A percentile compares a stretch with the other conserved stretches of the same genome.
phyloP scores from a whole-genome alignment of 2,329 filamentous ascomycete species.

The Cladophialophora psammophila region DNA sequence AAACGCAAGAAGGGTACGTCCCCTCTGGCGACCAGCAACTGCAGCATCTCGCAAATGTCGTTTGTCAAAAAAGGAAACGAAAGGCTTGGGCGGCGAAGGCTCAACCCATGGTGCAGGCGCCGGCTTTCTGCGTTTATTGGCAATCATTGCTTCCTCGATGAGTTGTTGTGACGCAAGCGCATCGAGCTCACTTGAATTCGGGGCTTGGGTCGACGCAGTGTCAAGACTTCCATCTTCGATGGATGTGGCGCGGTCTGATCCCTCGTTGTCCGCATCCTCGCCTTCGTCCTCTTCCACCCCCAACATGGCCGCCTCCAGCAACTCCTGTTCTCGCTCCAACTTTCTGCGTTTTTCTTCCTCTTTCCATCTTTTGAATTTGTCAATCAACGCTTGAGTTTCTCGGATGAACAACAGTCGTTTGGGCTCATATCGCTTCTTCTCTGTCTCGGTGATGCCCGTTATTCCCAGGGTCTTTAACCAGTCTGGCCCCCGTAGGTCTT shows the following conservation, averaged over 20 bases:
- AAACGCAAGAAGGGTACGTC: constrained; percentile 78
- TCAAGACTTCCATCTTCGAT: constrained; percentile 28
- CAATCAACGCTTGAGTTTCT: constrained; percentile 80
- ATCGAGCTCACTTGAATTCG: constrained; percentile 74
- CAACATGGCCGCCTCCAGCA: constrained; percentile 54
- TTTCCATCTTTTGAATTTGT: constrained; percentile 88
- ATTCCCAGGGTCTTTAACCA: constrained; percentile 94
- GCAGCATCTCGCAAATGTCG: constrained; percentile 80
- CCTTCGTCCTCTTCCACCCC: constrained; percentile 35
- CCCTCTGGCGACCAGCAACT: constrained; percentile 73
- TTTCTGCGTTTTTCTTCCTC: constrained; percentile 87
- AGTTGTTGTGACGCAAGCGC: constrained; percentile 76
- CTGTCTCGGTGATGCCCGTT: constrained; percentile 80
- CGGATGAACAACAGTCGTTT: constrained; percentile 84
- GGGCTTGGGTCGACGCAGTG: constrained; percentile 55
- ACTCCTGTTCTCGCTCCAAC: constrained; percentile 73
- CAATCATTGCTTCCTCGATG: constrained; percentile 71
- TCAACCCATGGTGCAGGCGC: constrained; percentile 13
- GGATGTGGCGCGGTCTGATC: constrained; percentile 7
- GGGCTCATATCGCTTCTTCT: constrained; percentile 84
- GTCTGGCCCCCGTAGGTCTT: constrained; percentile 86
- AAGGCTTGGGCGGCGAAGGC: constrained; percentile 62
- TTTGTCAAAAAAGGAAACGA: constrained; percentile 87
- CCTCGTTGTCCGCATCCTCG: constrained; percentile 37
- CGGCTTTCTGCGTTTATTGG: constrained; percentile 43